A percentile compares a stretch with the other conserved stretches of the same genome.
Evolutionary conservation across 2,329 filamentous ascomycete genomes (phyloP).

Genomic region (Xylaria sp.): DNA sequence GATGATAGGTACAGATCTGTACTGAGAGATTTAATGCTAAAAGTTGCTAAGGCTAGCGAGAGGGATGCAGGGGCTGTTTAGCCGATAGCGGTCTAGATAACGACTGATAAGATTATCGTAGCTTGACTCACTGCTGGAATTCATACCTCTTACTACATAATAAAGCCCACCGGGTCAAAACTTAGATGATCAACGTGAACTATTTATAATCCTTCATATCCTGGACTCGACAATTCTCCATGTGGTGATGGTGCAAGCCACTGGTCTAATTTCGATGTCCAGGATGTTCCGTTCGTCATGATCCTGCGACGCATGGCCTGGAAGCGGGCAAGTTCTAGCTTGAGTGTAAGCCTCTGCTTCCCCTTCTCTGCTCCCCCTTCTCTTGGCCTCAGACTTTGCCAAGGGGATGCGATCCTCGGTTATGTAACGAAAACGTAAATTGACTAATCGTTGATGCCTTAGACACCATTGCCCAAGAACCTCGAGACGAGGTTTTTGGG

Average conservation of each 20-base stretch:
- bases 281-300: slow-evolving; percentile 40
- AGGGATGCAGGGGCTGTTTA: too few species aligned
- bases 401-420: slow-evolving; percentile 9
- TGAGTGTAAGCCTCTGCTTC: slow-evolving; percentile 37
- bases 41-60: too few species aligned
- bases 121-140: background rate
- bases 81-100: too few species aligned
- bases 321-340: slow-evolving; percentile 43
- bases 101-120: too few species aligned
- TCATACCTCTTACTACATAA: background rate
- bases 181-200: background rate
- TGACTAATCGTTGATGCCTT: slow-evolving; percentile 12
- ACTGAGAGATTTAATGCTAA: too few species aligned
- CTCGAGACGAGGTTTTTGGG: slow-evolving; percentile 30
- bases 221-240: too few species aligned
- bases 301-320: slow-evolving; percentile 42
- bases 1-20: too few species aligned
- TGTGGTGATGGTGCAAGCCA: background rate
- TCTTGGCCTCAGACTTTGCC: slow-evolving; percentile 1
- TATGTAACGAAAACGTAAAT: slow-evolving; percentile 1
- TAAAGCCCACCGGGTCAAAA: too few species aligned
- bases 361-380: slow-evolving; percentile 1
- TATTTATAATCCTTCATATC: background rate
- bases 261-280: slow-evolving; percentile 1
- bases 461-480: slow-evolving; percentile 32